These are phyloP conservation scores for Leishmania amazonensis DNA, from an alignment of 208 protist species.

Conservation along the genomic window DNA sequence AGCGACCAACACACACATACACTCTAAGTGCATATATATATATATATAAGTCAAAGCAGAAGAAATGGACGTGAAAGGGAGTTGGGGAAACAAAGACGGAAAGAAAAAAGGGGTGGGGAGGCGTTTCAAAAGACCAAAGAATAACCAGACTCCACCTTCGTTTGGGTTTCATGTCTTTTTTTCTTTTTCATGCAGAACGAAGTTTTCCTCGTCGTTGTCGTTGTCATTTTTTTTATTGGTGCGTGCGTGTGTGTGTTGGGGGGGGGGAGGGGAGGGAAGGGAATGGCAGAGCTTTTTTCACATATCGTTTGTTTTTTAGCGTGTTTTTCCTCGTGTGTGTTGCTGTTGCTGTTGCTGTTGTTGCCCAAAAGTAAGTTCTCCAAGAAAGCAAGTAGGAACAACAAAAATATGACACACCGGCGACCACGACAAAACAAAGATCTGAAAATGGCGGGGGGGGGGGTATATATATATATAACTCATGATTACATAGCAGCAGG, in stretches of 20 bases:
- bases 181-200: not conserved
- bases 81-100: too few relatives aligned
- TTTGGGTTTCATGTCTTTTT: not conserved
- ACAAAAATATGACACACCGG: too few relatives aligned
- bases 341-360: too few relatives aligned
- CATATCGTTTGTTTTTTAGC: not conserved
- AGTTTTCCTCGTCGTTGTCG: not conserved
- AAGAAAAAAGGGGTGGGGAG: not conserved
- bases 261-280: not conserved
- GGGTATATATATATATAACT: not conserved
- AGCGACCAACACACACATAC: not conserved
- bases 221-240: not conserved
- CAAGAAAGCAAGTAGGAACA: too few relatives aligned
- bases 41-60: not conserved
- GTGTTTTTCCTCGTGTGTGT: not conserved
- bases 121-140: not conserved
- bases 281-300: not conserved
- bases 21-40: not conserved
- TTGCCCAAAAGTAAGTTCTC: too few relatives aligned
- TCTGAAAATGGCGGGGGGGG: not conserved
- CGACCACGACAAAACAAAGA: not conserved
- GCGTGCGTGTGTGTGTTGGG: not conserved
- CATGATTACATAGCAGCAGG: not conserved
- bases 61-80: too few relatives aligned
- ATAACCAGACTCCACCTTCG: not conserved